Evolutionary conservation across 768 basidiomycete species (phyloP).

Genomic region (Auriculariales sp.): DNA sequence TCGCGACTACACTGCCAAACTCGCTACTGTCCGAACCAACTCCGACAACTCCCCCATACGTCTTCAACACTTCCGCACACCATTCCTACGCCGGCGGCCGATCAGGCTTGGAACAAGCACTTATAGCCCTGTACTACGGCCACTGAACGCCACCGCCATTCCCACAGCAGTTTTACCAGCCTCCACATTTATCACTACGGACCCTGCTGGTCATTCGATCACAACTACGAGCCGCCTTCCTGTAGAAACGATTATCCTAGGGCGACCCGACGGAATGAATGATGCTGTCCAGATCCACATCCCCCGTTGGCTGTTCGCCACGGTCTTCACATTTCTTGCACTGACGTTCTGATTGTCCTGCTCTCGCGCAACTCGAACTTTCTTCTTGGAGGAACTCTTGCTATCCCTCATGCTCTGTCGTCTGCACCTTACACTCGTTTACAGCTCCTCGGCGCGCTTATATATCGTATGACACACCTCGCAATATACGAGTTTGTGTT

Average conservation of each 20-base stretch:
- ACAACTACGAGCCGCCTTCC: conserved; percentile 29
- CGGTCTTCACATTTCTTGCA: too few species aligned
- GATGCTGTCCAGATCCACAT: too few species aligned
- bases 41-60: conserved; percentile 46
- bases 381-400: too few species aligned
- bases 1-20: conserved; percentile 60
- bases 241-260: not conserved
- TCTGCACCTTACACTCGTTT: too few species aligned
- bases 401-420: too few species aligned
- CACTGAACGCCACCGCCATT: conserved; percentile 36
- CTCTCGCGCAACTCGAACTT: too few species aligned
- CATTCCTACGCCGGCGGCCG: conserved; percentile 20
- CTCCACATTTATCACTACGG: conserved; percentile 44
- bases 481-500: too few species aligned
- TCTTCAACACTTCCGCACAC: conserved; percentile 52
- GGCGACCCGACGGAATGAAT: not conserved
- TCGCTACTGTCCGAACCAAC: conserved; percentile 50
- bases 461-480: too few species aligned
- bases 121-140: conserved; percentile 39
- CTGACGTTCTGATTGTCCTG: too few species aligned
- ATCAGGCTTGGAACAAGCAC: conserved; percentile 60
- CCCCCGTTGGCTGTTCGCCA: too few species aligned
- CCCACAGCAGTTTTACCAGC: conserved; percentile 40
- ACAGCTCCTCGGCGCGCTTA: too few species aligned
- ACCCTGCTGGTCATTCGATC: conserved; percentile 33